Evolutionary conservation across 345 rosid species (phyloP), one percentile per base, ranked within the genome.

Genomic region (Pistacia vera): DNA sequence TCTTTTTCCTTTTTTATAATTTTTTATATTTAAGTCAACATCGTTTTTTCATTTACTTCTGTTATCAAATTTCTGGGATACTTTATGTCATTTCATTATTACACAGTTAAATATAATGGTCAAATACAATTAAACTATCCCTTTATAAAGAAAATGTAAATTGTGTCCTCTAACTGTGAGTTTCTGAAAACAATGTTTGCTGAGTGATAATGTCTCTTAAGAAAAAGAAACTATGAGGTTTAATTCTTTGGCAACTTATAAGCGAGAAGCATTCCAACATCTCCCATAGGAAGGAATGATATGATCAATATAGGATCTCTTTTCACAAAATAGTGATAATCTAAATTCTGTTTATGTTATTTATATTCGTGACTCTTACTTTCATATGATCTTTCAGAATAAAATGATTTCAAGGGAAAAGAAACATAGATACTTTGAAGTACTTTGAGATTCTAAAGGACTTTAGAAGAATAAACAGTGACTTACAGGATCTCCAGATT

Each of bases 401-500:
- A 22, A 13, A 71, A 1, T 11, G 56, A 59, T 58, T 28, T 66
- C 7, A 61, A 72, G 36, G 4, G 30, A n/a, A 35, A 35, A 25
- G 36, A 58, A 8, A 28, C n/a, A 35, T 36, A 25, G 36, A 28
- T 54, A 71, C 36, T 76, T 64, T 62, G 33, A 66, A 54, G 65
- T 57, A 66, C 54, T 82, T 35, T 20, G 46, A 66, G 51, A 73
- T 30, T 33, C 70, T 11, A 61, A 56, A n/a, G 56, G 58, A 65
- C 56, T 49, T 46, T 41, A 20, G 54, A 73, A 62, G 55, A 75
- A 63, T 38, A 76, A 77, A 18, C 1, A 71, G 58, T 68, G 74
- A 89, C 96, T 91, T 85, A 93, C 97, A 78, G 84, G 63, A 79
- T 86, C 85, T 76, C 76, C 82, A 70, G 90, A 79, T 85, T 85